These are phyloP conservation scores for Pleurostoma richardsiae DNA, from an alignment of 2,329 filamentous ascomycete species.

Conservation along the genomic window DNA sequence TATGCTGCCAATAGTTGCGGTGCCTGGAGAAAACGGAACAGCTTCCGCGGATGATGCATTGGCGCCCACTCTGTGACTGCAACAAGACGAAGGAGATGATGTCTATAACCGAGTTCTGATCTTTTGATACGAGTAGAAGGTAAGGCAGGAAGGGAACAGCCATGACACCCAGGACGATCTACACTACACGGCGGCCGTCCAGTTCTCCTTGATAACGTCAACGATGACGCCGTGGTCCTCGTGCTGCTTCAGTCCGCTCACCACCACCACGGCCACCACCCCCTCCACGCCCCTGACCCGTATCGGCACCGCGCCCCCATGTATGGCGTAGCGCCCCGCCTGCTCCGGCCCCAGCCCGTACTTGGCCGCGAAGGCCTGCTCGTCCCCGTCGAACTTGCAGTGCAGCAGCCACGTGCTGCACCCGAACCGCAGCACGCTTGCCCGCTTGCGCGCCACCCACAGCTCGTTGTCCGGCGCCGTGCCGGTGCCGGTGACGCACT, in stretches of 20 bases:
- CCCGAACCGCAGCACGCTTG: conserved; percentile 68
- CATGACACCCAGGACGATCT: not conserved
- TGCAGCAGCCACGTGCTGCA: conserved; percentile 66
- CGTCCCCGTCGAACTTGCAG: conserved; percentile 61
- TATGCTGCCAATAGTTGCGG: no score
- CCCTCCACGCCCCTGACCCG: conserved; percentile 70
- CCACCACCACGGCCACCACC: conserved; percentile 68
- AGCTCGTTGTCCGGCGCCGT: conserved; percentile 66
- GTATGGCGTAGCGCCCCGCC: conserved; percentile 64
- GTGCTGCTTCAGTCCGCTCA: conserved; percentile 71
- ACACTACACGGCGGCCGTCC: conserved; percentile 15
- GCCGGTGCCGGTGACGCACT: conserved; percentile 61
- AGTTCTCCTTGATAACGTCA: conserved; percentile 57
- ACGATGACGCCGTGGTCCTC: conserved; percentile 74
- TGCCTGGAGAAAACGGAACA: no score
- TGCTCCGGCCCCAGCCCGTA: conserved; percentile 54
- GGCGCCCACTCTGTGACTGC: no score
- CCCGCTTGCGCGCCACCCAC: conserved; percentile 67
- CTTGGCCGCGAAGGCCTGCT: conserved; percentile 59
- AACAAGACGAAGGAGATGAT: no score
- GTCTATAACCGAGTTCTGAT: no score
- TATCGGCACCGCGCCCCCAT: conserved; percentile 72
- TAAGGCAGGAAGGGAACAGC: no score
- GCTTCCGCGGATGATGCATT: no score
- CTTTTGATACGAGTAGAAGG: no score